Evolutionary conservation across 345 rosid species (phyloP), one percentile per base, ranked within the genome.

Genomic region (Limnanthes douglasii): DNA sequence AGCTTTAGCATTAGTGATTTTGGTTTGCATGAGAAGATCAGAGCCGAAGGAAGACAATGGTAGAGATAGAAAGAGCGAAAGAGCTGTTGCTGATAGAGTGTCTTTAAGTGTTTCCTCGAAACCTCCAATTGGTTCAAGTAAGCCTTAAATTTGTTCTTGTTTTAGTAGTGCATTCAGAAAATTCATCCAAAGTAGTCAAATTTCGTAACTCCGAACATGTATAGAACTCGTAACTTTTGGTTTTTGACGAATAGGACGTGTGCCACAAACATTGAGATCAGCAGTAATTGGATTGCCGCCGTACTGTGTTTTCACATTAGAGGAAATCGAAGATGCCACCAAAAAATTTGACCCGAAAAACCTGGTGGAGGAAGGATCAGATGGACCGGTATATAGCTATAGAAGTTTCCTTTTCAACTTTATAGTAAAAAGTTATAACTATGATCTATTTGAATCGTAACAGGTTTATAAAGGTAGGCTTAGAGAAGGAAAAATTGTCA

Each of bases 321-420:
- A 83, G 51, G 93, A 88, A 31, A 48, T 88, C 11, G 95, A 88
- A 58, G 86, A 76, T 34, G 97, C 81, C 18, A 88, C 93, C 6
- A 70, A 65, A 54, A 68, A 68, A 37, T 88, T 88, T 45, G 78
- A 88, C 58, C 62, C 73, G 38, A 33, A 51, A 34, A 73, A 68
- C 53, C 69, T 78, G 27, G 27, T 76, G 33, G 62, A 60, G 15
- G 84, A 76, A 53, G 86, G 44, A 36, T 37, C 59, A 19, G 72
- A 73, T 21, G 79, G 68, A 25, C 71, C 59, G 82, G 88, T 73
- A 50, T 38, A 17, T n/a, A n/a, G n/a, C n/a, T n/a, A n/a, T n/a
- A n/a, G n/a, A n/a, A 17, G n/a, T n/a, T n/a, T n/a, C n/a, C n/a
- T n/a, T n/a, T n/a, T n/a, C n/a, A n/a, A n/a, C n/a, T n/a, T n/a